Evolutionary conservation across 768 basidiomycete genomes (phyloP).

Genomic region (Multifurca ochricompacta): DNA sequence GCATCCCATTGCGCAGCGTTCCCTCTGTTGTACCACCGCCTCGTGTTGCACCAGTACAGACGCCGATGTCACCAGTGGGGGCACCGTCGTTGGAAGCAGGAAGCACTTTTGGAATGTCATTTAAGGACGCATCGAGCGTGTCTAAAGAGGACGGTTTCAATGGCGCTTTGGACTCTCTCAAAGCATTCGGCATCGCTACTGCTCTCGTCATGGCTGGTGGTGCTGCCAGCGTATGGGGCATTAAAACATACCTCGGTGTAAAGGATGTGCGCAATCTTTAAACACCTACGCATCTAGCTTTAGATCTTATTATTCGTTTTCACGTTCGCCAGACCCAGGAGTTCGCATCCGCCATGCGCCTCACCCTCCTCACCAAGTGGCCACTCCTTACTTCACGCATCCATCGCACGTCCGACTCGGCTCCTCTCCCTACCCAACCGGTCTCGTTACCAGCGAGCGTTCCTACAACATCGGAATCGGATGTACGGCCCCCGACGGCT

Average conservation of each 20-base stretch:
- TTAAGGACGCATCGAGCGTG: not conserved
- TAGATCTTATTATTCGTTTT: too few relatives aligned
- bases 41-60: not conserved
- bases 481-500: not conserved
- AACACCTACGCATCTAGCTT: too few relatives aligned
- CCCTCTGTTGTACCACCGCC: not conserved
- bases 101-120: not conserved
- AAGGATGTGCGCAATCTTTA: slow-evolving; percentile 51
- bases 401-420: slow-evolving; percentile 35
- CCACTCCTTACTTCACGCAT: slow-evolving; percentile 46
- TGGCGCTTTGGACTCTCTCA: slow-evolving; percentile 46
- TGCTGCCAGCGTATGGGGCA: slow-evolving; percentile 36
- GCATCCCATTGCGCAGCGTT: not conserved
- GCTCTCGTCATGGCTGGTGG: slow-evolving; percentile 46
- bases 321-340: slow-evolving; percentile 39
- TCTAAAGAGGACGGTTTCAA: slow-evolving; percentile 34
- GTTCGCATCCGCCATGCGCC: slow-evolving; percentile 53
- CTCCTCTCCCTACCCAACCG: slow-evolving; percentile 21
- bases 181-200: slow-evolving; percentile 63
- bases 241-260: slow-evolving; percentile 48
- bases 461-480: not conserved
- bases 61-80: not conserved
- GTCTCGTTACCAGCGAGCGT: not conserved
- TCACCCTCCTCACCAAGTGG: slow-evolving; percentile 37
- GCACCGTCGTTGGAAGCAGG: not conserved